Conservation (phyloP, 1,284 basidiomycete species). For the Apiotrichum porosum region DNA sequence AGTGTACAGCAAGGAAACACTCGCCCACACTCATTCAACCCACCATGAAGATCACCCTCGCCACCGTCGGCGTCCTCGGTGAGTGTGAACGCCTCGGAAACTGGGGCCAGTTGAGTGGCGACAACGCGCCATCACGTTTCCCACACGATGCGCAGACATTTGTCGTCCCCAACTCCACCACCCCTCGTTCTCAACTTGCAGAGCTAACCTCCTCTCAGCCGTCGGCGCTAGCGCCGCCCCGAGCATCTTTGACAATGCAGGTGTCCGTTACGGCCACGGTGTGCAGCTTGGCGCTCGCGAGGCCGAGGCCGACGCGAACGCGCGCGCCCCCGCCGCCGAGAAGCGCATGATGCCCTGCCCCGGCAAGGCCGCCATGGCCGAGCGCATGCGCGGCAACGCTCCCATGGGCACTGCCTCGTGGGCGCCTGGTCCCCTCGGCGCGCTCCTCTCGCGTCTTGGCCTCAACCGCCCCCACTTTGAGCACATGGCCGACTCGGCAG, state of each 20-base stretch:
- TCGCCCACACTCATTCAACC: too few species aligned
- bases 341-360: constrained; percentile 3
- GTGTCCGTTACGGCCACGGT: neutral
- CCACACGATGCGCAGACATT: neutral
- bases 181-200: neutral
- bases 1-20: too few species aligned
- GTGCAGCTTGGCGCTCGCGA: neutral
- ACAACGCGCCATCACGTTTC: neutral
- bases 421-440: neutral
- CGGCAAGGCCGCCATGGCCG: neutral
- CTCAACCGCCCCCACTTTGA: neutral
- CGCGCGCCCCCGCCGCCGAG: neutral
- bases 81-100: neutral
- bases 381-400: too few species aligned
- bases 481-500: neutral
- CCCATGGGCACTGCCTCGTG: neutral
- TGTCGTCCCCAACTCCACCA: neutral
- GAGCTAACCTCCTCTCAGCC: neutral
- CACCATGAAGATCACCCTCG: constrained; percentile 13
- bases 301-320: neutral
- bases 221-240: neutral
- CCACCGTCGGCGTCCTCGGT: constrained; percentile 5
- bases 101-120: neutral
- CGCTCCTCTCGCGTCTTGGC: constrained; percentile 4
- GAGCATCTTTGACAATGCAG: neutral